Percentiles rank a stretch among this genome's conserved stretches.
phyloP scores from a whole-genome alignment of 2,329 filamentous ascomycete genomes.

The Xylariaceae sp. region DNA sequence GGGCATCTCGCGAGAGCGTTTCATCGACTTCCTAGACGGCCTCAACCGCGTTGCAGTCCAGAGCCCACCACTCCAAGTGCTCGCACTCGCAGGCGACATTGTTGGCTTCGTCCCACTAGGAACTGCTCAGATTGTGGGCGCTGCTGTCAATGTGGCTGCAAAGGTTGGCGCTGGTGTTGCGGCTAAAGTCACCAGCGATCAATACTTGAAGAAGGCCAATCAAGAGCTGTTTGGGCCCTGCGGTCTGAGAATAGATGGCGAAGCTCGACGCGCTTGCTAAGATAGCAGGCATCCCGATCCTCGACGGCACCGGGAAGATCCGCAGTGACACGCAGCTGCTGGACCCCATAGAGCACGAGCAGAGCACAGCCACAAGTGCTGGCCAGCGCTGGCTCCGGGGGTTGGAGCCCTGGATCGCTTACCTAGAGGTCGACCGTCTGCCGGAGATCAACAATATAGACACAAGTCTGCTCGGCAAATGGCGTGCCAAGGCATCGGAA shows the following conservation, averaged over 20 bases:
- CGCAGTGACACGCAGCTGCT: slow-evolving; percentile 1
- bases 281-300: slow-evolving; percentile 8
- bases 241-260: slow-evolving; percentile 11
- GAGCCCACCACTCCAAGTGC: slow-evolving; percentile 10
- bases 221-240: slow-evolving; percentile 7
- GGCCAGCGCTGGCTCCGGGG: slow-evolving; percentile 8
- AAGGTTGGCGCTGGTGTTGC: slow-evolving; percentile 1
- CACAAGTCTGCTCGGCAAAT: slow-evolving; percentile 4
- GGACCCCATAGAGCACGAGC: slow-evolving; percentile 1
- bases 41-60: slow-evolving; percentile 12
- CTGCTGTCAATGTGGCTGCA: slow-evolving; percentile 3
- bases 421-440: slow-evolving; percentile 6
- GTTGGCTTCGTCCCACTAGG: slow-evolving; percentile 4
- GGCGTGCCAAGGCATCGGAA: slow-evolving; percentile 11
- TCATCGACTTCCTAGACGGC: slow-evolving; percentile 8
- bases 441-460: slow-evolving; percentile 7
- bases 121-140: slow-evolving; percentile 6
- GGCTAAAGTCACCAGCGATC: slow-evolving; percentile 10
- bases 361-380: slow-evolving; percentile 1
- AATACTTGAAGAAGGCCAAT: slow-evolving; percentile 8
- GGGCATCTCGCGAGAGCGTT: neutral
- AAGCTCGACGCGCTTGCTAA: slow-evolving; percentile 13
- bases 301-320: slow-evolving; percentile 6
- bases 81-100: slow-evolving; percentile 9
- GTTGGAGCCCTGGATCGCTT: slow-evolving; percentile 9